These are phyloP conservation scores for Tetraselmis chui DNA, from an alignment of 139 green algal genomes.

Conservation along the genomic window DNA sequence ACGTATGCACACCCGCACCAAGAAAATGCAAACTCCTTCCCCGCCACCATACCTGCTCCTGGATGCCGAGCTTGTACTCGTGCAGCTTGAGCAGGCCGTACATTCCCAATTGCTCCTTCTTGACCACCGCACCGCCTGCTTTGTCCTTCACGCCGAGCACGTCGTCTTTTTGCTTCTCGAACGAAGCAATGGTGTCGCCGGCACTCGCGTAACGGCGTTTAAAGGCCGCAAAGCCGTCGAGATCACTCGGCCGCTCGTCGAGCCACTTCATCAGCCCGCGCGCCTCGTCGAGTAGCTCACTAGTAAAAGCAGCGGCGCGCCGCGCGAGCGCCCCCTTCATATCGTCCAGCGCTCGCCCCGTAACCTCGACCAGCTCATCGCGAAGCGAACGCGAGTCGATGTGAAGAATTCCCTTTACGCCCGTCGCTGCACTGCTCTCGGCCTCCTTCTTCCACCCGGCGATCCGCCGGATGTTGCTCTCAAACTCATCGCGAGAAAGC, in stretches of 20 bases:
- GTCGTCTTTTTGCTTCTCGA: constrained; percentile 1
- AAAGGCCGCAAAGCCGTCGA: constrained; percentile 5
- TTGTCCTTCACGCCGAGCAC: background rate
- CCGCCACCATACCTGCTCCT: no score
- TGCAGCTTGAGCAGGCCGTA: constrained; percentile 12
- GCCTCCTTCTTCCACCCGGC: constrained; percentile 7
- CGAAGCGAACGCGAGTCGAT: constrained; percentile 1
- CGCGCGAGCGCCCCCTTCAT: constrained; percentile 2
- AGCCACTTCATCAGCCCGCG: background rate
- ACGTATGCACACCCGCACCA: no score
- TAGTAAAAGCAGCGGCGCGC: background rate
- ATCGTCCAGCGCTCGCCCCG: background rate
- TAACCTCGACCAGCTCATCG: background rate
- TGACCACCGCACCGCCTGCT: no score
- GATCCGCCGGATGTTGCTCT: background rate
- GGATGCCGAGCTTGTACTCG: constrained; percentile 6
- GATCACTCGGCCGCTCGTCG: background rate
- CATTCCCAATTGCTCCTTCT: constrained; percentile 2
- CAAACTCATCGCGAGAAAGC: background rate
- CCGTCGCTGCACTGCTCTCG: background rate
- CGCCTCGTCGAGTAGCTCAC: background rate
- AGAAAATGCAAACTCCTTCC: no score
- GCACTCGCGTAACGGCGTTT: background rate
- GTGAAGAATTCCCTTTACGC: constrained; percentile 4
- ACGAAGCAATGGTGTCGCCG: background rate